Evolutionary conservation across 345 rosid genomes (phyloP).

Genomic region (Pugionium dolabratum): DNA sequence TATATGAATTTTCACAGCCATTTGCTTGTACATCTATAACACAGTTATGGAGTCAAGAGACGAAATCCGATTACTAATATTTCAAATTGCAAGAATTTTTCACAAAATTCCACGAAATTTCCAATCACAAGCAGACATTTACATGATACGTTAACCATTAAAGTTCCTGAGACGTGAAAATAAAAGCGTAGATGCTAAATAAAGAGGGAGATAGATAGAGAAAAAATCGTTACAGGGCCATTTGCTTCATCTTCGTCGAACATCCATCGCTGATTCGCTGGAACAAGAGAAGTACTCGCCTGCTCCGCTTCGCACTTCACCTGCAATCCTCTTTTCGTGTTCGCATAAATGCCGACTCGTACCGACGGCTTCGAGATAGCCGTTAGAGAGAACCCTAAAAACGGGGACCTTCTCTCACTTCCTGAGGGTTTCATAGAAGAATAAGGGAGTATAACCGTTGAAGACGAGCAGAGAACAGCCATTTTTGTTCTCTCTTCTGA

Average conservation of each 20-base stretch:
- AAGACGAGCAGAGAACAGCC: conserved; percentile 49
- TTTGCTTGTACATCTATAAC: conserved; percentile 3
- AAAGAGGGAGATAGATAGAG: conserved; percentile 20
- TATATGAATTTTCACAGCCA: not conserved
- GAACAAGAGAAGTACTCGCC: conserved; percentile 48
- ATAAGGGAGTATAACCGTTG: conserved; percentile 40
- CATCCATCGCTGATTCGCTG: conserved; percentile 75
- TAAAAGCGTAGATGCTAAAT: not conserved
- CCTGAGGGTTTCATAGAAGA: conserved; percentile 29
- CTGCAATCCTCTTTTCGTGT: conserved; percentile 39
- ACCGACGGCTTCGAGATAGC: conserved; percentile 40
- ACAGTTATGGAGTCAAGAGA: not conserved
- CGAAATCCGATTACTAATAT: not conserved
- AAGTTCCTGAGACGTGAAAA: conserved; percentile 9
- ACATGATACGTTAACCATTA: conserved; percentile 3
- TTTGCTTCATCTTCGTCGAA: conserved; percentile 61
- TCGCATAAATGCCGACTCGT: conserved; percentile 28
- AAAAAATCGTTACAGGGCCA: conserved; percentile 56
- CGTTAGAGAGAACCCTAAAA: conserved; percentile 48
- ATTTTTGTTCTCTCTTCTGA: conserved; percentile 35
- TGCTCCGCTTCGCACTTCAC: conserved; percentile 54
- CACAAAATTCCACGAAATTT: conserved; percentile 6
- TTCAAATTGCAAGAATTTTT: not conserved
- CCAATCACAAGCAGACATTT: not conserved
- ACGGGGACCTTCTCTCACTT: conserved; percentile 38